These are phyloP conservation scores for Diaporthe ilicicola DNA, from an alignment of 2,329 filamentous ascomycete species.

Conservation along the genomic window DNA sequence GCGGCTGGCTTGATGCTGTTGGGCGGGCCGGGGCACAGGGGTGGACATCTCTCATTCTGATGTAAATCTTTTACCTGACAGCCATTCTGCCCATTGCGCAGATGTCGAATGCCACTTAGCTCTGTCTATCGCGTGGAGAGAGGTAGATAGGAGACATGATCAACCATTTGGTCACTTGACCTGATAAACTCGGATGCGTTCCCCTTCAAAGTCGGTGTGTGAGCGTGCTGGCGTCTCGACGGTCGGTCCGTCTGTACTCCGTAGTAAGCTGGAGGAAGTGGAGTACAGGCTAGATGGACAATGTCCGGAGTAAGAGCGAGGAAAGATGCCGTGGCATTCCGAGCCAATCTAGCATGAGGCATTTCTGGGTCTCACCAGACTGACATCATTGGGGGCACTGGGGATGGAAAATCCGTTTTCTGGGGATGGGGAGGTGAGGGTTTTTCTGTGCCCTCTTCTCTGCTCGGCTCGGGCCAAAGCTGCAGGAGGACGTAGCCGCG, in stretches of 20 bases:
- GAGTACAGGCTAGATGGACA: constrained; percentile 14
- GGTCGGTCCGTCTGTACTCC: neutral
- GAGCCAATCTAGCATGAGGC: constrained; percentile 29
- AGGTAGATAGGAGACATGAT: neutral
- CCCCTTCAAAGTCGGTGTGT: constrained; percentile 24
- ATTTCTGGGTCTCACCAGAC: constrained; percentile 19
- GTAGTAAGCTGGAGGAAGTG: constrained; percentile 19
- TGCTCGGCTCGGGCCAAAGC: constrained; percentile 15
- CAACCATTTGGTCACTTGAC: neutral
- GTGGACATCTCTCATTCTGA: neutral
- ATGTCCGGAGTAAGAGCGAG: constrained; percentile 33
- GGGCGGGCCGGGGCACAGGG: neutral
- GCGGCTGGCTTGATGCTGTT: neutral
- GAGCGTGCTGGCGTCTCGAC: neutral
- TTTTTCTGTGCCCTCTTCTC: constrained; percentile 22
- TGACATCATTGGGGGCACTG: constrained; percentile 28
- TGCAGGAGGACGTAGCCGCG: constrained; percentile 5
- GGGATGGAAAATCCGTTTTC: constrained; percentile 19
- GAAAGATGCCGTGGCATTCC: constrained; percentile 27
- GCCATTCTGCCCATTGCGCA: constrained; percentile 17
- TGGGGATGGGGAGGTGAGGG: constrained; percentile 30
- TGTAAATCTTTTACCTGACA: neutral
- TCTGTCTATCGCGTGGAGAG: neutral
- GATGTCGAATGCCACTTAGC: neutral
- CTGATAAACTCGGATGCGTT: neutral